These are phyloP conservation scores for Psilocybe cubensis DNA, from an alignment of 768 basidiomycete genomes.

Conservation along the genomic window DNA sequence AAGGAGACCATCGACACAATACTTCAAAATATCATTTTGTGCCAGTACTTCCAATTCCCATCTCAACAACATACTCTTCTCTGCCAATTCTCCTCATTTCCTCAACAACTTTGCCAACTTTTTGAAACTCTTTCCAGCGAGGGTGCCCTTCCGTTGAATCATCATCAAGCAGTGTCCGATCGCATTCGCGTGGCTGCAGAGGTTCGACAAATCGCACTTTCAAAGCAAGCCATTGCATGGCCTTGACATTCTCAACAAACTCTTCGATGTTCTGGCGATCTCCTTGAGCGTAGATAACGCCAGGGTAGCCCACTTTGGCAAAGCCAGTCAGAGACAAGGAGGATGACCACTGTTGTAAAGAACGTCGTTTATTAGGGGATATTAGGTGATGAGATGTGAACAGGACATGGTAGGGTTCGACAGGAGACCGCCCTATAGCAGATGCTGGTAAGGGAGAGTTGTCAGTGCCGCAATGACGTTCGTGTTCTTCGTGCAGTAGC, in stretches of 20 bases:
- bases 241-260: conserved; percentile 68
- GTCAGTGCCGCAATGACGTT: neutral
- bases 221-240: conserved; percentile 81
- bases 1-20: too few species aligned
- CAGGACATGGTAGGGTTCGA: conserved; percentile 54
- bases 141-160: conserved; percentile 8
- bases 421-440: conserved; percentile 6
- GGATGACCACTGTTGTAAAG: conserved; percentile 58
- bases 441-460: neutral
- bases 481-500: conserved; percentile 46
- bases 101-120: conserved; percentile 70
- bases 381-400: conserved; percentile 77
- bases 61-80: conserved; percentile 58
- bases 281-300: conserved; percentile 75
- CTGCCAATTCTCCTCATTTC: conserved; percentile 64
- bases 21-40: conserved; percentile 4
- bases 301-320: conserved; percentile 77
- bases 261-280: conserved; percentile 53
- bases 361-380: conserved; percentile 64
- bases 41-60: conserved; percentile 62
- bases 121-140: conserved; percentile 67
- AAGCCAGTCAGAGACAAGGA: conserved; percentile 63
- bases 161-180: neutral
- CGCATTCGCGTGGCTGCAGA: conserved; percentile 17
- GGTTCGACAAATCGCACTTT: conserved; percentile 63